phyloP scores from a whole-genome alignment of 2,329 filamentous ascomycete genomes.

The Hypoxylon sp. region DNA sequence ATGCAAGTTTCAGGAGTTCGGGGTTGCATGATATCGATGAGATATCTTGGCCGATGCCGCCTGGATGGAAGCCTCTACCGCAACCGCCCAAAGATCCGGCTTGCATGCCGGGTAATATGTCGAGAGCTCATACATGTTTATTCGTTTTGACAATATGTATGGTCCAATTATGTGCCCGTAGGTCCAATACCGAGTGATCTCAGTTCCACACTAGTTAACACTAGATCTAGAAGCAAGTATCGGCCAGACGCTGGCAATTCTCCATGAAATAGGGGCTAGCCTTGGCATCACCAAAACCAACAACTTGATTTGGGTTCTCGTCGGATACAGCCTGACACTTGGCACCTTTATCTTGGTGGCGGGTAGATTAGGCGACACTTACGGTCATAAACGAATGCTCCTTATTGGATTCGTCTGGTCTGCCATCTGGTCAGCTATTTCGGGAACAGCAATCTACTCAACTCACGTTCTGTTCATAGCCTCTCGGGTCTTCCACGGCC shows the following conservation, averaged over 20 bases:
- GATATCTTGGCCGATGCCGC: conserved; percentile 30
- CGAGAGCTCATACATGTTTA: conserved; percentile 51
- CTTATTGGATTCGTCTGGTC: conserved; percentile 70
- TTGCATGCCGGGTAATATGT: conserved; percentile 23
- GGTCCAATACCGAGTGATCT: conserved; percentile 35
- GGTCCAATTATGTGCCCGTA: conserved; percentile 61
- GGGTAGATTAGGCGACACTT: conserved; percentile 70
- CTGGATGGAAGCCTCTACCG: conserved; percentile 18
- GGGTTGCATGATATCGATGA: conserved; percentile 29
- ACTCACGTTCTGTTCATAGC: conserved; percentile 59
- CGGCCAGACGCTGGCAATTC: conserved; percentile 63
- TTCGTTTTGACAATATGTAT: conserved; percentile 63
- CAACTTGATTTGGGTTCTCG: conserved; percentile 69
- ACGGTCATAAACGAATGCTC: conserved; percentile 70
- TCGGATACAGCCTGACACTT: conserved; percentile 68
- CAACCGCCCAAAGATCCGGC: background rate
- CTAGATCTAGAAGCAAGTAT: conserved; percentile 58
- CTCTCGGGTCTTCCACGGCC: conserved; percentile 69
- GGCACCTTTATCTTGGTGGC: conserved; percentile 72
- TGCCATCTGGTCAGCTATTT: conserved; percentile 65
- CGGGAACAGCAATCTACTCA: conserved; percentile 62
- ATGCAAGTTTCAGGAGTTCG: conserved; percentile 11
- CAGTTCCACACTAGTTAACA: conserved; percentile 17
- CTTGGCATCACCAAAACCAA: conserved; percentile 62
- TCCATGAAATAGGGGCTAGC: conserved; percentile 62